A percentile compares a stretch with the other conserved stretches of the same genome.
These are phyloP conservation scores for Aspergillus coremiiformis DNA, from an alignment of 495 filamentous ascomycete genomes.

Conservation along the genomic window DNA sequence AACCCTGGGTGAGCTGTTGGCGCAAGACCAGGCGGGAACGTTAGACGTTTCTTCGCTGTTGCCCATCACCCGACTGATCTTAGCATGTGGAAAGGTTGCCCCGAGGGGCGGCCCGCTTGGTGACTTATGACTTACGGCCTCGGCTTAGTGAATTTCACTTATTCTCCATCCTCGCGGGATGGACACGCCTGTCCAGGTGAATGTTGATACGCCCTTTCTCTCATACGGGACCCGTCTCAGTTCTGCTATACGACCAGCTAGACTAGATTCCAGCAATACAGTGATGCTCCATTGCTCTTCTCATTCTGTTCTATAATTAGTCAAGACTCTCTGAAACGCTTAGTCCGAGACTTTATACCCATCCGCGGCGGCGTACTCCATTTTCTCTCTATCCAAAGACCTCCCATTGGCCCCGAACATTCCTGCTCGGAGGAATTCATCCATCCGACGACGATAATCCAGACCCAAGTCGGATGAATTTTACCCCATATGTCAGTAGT, in stretches of 20 bases:
- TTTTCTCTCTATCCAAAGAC: neutral
- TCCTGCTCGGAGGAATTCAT: neutral
- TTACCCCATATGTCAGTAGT: neutral
- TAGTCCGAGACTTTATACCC: neutral
- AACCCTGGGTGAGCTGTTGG: slow-evolving; percentile 8
- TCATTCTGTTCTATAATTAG: neutral
- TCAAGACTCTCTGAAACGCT: neutral
- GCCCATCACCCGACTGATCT: slow-evolving; percentile 12
- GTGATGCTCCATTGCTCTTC: too few relatives aligned
- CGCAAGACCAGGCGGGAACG: slow-evolving; percentile 1
- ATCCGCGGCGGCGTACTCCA: neutral
- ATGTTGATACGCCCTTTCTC: neutral
- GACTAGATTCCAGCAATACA: neutral
- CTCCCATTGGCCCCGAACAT: neutral
- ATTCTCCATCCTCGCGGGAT: neutral
- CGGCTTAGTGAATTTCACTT: neutral
- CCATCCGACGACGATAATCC: neutral
- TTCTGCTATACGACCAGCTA: neutral
- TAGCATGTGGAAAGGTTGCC: slow-evolving; percentile 5
- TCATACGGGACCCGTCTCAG: neutral
- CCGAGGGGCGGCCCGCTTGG: neutral
- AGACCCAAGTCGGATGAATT: neutral
- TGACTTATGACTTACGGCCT: neutral
- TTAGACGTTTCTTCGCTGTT: slow-evolving; percentile 3
- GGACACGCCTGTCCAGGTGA: too few relatives aligned